These are phyloP conservation scores for Evernia prunastri DNA, from an alignment of 495 filamentous ascomycete species.

Conservation along the genomic window DNA sequence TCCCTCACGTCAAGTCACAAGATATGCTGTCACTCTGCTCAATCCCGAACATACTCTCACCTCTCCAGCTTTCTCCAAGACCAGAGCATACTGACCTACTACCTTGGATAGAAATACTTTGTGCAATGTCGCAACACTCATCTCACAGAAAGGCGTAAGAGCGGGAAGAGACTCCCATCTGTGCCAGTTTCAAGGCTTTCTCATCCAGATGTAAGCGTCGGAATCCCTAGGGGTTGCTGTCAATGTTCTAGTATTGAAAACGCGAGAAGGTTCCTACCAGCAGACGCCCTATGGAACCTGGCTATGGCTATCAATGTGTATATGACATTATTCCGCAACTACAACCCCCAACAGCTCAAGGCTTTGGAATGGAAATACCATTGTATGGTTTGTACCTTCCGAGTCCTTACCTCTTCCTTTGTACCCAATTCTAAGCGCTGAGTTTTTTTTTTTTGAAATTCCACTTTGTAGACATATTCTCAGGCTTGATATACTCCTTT, in stretches of 20 bases:
- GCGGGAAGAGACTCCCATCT: conserved; percentile 42
- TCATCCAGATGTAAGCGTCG: conserved; percentile 62
- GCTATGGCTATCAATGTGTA: conserved; percentile 88
- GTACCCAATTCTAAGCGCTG: not conserved
- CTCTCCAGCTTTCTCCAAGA: not conserved
- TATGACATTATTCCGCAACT: conserved; percentile 74
- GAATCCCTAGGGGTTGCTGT: not conserved
- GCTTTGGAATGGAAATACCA: conserved; percentile 69
- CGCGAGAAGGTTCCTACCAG: conserved; percentile 59
- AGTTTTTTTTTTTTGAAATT: not conserved
- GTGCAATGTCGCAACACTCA: conserved; percentile 70
- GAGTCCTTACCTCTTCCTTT: not conserved
- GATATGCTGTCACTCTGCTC: not conserved
- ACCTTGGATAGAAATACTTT: conserved; percentile 44
- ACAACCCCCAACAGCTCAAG: conserved; percentile 59
- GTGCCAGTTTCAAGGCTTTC: conserved; percentile 70
- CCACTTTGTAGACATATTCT: not conserved
- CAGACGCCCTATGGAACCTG: conserved; percentile 73
- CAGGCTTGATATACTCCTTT: not conserved
- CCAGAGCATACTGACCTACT: not conserved
- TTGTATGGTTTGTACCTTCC: conserved; percentile 28
- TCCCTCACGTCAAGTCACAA: not conserved
- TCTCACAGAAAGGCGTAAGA: conserved; percentile 52
- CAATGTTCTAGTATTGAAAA: not conserved
- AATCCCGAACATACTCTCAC: not conserved